phyloP scores from a whole-genome alignment of 495 filamentous ascomycete species.

The Aspergillus cavernicola region DNA sequence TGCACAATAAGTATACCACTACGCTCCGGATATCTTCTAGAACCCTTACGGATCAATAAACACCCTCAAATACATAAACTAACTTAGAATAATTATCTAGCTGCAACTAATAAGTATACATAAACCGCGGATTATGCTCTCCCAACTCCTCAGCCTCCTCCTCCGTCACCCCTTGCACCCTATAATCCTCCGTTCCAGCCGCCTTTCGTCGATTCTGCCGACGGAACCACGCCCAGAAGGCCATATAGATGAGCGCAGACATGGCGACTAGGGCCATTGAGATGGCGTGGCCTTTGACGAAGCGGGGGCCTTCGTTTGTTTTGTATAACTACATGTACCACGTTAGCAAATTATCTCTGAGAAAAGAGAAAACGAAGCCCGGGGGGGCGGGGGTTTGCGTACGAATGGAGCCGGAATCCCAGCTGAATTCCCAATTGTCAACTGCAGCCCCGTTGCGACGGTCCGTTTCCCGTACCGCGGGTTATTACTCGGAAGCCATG shows the following conservation, averaged over 20 bases:
- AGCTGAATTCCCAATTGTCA: slow-evolving; percentile 56
- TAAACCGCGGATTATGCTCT: slow-evolving; percentile 9
- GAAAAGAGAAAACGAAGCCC: too few species aligned
- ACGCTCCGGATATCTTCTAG: too few species aligned
- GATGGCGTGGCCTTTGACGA: slow-evolving; percentile 6
- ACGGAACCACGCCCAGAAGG: slow-evolving; percentile 11
- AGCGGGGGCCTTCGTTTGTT: slow-evolving; percentile 9
- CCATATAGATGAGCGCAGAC: slow-evolving; percentile 10
- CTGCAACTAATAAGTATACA: slow-evolving; percentile 10
- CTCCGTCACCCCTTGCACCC: slow-evolving; percentile 1
- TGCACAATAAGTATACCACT: too few species aligned
- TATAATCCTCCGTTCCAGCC: slow-evolving; percentile 2
- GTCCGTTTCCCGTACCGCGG: slow-evolving; percentile 56
- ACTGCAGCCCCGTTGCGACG: slow-evolving; percentile 52
- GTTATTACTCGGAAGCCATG: slow-evolving; percentile 56
- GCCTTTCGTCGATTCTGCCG: slow-evolving; percentile 1
- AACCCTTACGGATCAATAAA: too few species aligned
- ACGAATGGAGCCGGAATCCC: slow-evolving; percentile 18
- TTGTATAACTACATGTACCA: neutral
- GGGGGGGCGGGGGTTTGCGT: neutral
- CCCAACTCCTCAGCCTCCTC: slow-evolving; percentile 12
- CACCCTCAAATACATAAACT: too few species aligned
- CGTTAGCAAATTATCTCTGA: neutral
- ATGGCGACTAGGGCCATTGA: slow-evolving; percentile 9
- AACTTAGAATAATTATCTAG: too few species aligned